Base-by-base conservation (phyloP, 2,329 filamentous ascomycete genomes). In the Penicillium frequentans region DNA sequence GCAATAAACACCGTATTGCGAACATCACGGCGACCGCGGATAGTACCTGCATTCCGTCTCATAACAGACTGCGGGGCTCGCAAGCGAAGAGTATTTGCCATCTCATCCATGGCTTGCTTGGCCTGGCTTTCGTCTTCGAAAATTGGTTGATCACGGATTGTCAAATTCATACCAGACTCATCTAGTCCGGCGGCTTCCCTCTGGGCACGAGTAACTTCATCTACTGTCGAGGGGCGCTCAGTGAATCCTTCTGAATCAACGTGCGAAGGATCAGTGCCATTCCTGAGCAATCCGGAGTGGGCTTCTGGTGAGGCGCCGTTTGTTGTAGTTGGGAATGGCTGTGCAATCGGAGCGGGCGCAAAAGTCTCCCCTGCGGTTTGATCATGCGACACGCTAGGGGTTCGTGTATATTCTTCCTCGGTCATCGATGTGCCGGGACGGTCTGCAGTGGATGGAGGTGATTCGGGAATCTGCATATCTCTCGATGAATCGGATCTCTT, bases 1-100 rank as follows among this genome's bases (percentile, higher is more conserved):
- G 90, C 88, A 61, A 93, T 82, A 69, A 95, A 93, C 54, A 96
- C 87, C 1, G 93, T 97, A 74, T 96, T 96, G 57, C 93, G 86
- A 61, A 96, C 91, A 72, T 98, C 93, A 70, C 95, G 85, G 59
- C 95, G 89, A 51, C 95, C 95, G 64, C 95, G 86, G 16, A 96
- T 80, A 14, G 92, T 97, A 46, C 90, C 89, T 14, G 84, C 79
- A 67, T 86, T 89, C 26, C 89, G 85, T 55, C 84, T 84, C 21
- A 91, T 86, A 9, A 76, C 77, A 37, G 75, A 73, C 37, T 77
- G 75, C 56, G 77, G 77, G 42, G 78, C 79, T 69, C 78, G 77
- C 66, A 77, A 62, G 57, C 79, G 73, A 39, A 81, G 66, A n/a
- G 78, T 78, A 60, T 75, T 81, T 27, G 79, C 78, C 73, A 80